Percentiles rank a stretch among this genome's conserved stretches.
These are phyloP conservation scores for Sphaerulina vaccinii DNA, from an alignment of 2,329 filamentous ascomycete species.

Conservation along the genomic window DNA sequence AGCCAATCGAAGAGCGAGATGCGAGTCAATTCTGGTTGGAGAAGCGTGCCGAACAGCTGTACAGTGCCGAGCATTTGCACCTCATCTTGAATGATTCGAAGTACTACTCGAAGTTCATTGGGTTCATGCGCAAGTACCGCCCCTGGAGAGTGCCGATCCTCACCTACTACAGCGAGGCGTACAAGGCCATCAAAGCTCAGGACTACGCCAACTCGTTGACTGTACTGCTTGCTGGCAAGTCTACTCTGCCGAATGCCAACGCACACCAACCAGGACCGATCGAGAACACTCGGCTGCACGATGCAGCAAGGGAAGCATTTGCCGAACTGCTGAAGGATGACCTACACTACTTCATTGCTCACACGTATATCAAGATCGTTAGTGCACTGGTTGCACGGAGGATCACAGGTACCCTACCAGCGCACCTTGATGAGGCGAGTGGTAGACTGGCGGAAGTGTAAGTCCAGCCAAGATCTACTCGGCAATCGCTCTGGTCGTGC, in stretches of 20 bases:
- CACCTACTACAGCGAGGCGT: slow-evolving; percentile 17
- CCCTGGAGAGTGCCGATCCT: slow-evolving; percentile 20
- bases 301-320: slow-evolving; percentile 62
- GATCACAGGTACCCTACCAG: slow-evolving; percentile 64
- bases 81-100: slow-evolving; percentile 22
- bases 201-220: slow-evolving; percentile 68
- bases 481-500: neutral
- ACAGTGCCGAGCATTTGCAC: slow-evolving; percentile 22
- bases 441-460: slow-evolving; percentile 69
- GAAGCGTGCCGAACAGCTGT: slow-evolving; percentile 21
- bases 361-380: slow-evolving; percentile 66
- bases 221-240: slow-evolving; percentile 53
- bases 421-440: slow-evolving; percentile 63
- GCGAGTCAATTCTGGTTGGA: slow-evolving; percentile 18
- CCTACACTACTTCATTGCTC: slow-evolving; percentile 66
- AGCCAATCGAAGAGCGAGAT: slow-evolving; percentile 6
- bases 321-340: slow-evolving; percentile 64
- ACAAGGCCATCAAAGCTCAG: slow-evolving; percentile 67
- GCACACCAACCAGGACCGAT: slow-evolving; percentile 40
- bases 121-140: slow-evolving; percentile 21
- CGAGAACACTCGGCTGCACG: slow-evolving; percentile 58
- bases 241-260: slow-evolving; percentile 43
- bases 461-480: neutral
- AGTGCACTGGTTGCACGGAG: slow-evolving; percentile 66
- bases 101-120: slow-evolving; percentile 17